Evolutionary conservation across 352 stramenopile genomes (phyloP), one percentile per base, ranked within the genome.

Genomic region (Globisporangium nodosum): DNA sequence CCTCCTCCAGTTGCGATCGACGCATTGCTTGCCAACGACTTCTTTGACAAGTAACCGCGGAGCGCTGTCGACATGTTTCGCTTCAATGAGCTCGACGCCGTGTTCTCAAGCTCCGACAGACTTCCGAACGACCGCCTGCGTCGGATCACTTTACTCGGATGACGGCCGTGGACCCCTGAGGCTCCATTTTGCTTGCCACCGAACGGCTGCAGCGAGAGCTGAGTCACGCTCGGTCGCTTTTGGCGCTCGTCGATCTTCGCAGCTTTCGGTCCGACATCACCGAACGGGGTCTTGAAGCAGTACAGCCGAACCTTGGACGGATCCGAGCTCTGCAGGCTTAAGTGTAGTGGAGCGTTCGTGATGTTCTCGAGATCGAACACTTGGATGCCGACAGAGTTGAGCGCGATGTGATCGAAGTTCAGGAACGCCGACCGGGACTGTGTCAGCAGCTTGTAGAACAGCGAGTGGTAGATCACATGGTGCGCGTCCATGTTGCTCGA

Each of bases 401-500:
- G 76, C n/a, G 80, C 66, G 31, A 96, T 78, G 30, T 94, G 78
- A 24, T 96, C 86, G 54, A 96, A 96, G 48, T 94, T 96, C 35
- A 96, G 58, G 50, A 96, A 94, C 46, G 84, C 87, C 13, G 85
- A 92, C 54, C 76, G 85, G 30, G 83, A 90, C 45, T 82, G 84
- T 20, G 87, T 96, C 56, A 94, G 56, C 24, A 96, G 69, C 54
- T 92, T 94, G 81, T 96, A 96, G 59, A 94, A 96, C 37, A 94
- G 65, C 35, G 87, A 96, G 57, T 96, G 87, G 56, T 96, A 96
- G 55, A 96, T 96, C 33, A 96, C 87, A 58, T 95, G 85, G 52
- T 96, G 85, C 1, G 87, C 85, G 50, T 96, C 87, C 87, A 96
- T 96, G 63, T 96, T 96, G 72, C 85, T 94, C 12, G 85, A 95